Evolutionary conservation across 495 filamentous ascomycete genomes (phyloP).

Genomic region (Aspergillus funiculosus): DNA sequence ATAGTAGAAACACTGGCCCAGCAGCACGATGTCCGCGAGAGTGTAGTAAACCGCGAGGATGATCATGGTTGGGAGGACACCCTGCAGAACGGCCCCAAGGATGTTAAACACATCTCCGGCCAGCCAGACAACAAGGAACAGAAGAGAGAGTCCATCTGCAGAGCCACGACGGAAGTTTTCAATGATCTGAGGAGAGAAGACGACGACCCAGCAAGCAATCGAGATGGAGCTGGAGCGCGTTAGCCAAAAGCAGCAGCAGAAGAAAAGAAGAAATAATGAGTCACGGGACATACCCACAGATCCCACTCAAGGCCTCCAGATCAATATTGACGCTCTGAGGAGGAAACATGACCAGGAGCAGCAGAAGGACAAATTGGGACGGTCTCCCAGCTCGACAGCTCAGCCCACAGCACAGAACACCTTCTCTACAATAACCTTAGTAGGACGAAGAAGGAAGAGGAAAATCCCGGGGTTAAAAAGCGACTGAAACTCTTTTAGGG

Average conservation of each 20-base stretch:
- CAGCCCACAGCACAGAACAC: not conserved
- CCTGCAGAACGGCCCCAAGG: constrained; percentile 83
- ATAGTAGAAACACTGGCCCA: constrained; percentile 91
- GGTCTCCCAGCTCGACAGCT: not conserved
- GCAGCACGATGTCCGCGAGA: constrained; percentile 80
- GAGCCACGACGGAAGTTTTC: constrained; percentile 86
- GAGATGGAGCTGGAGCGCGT: constrained; percentile 69
- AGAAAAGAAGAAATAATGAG: not conserved
- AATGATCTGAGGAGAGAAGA: constrained; percentile 94
- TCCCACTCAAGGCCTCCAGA: constrained; percentile 82
- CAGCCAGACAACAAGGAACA: constrained; percentile 88
- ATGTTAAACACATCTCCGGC: constrained; percentile 96
- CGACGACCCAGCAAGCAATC: constrained; percentile 96
- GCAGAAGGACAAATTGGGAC: constrained; percentile 13
- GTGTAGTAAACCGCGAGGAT: constrained; percentile 96
- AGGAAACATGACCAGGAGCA: constrained; percentile 55
- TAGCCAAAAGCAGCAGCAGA: constrained; percentile 5
- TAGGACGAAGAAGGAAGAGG: not conserved
- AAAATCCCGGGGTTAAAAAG: constrained; percentile 7
- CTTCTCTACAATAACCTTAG: not conserved
- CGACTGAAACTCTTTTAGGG: constrained; percentile 4
- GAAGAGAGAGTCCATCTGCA: constrained; percentile 81
- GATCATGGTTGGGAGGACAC: constrained; percentile 92
- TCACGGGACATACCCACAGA: constrained; percentile 58
- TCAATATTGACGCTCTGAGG: constrained; percentile 63